phyloP scores from a whole-genome alignment of 495 filamentous ascomycete genomes.

The Hyaloscypha finlandica region DNA sequence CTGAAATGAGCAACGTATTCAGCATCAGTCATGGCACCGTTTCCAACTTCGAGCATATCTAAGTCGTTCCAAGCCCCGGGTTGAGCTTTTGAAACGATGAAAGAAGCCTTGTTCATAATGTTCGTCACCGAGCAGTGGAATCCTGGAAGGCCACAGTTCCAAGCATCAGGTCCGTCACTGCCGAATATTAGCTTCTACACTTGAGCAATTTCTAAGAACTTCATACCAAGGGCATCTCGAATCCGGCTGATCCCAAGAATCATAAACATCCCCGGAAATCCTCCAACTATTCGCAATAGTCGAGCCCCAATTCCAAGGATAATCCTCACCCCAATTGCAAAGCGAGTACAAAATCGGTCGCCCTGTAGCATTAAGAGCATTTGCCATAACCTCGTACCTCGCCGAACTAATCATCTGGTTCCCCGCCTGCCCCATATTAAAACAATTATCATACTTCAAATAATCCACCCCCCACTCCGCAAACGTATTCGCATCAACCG shows the following conservation, averaged over 20 bases:
- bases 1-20: conserved; percentile 48
- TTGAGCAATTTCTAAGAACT: neutral
- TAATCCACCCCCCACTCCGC: conserved; percentile 71
- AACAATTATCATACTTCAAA: conserved; percentile 76
- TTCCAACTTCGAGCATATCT: conserved; percentile 73
- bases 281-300: conserved; percentile 60
- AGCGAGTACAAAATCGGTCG: conserved; percentile 65
- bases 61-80: conserved; percentile 62
- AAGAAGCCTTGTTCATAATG: conserved; percentile 56
- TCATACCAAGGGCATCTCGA: conserved; percentile 41
- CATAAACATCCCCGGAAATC: conserved; percentile 54
- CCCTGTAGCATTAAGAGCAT: conserved; percentile 56
- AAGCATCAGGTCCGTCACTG: conserved; percentile 40
- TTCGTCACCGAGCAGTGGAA: conserved; percentile 52
- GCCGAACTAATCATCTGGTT: conserved; percentile 46
- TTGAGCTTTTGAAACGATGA: conserved; percentile 50
- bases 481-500: conserved; percentile 60
- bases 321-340: conserved; percentile 51
- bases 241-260: conserved; percentile 31
- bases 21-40: conserved; percentile 53
- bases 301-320: conserved; percentile 57
- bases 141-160: conserved; percentile 50
- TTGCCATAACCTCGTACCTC: conserved; percentile 57
- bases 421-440: conserved; percentile 51
- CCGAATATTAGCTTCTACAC: neutral